A percentile compares a stretch with the other conserved stretches of the same genome.
Evolutionary conservation across 768 basidiomycete species (phyloP).

Genomic region (Hericium alpestre): DNA sequence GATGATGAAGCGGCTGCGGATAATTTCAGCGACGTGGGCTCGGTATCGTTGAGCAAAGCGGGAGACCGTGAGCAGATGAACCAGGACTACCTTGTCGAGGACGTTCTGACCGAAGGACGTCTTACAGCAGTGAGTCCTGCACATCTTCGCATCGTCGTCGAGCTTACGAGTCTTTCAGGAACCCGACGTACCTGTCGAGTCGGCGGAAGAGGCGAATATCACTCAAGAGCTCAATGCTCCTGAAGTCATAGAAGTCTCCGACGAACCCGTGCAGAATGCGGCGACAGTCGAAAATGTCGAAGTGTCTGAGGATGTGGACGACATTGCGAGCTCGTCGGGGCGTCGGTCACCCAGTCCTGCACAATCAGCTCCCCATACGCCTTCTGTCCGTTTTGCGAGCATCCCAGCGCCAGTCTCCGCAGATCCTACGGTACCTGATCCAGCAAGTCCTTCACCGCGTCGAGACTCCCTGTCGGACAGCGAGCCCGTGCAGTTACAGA

Average conservation of each 20-base stretch:
- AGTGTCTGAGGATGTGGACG: too few species aligned
- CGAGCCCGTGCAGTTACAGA: background rate
- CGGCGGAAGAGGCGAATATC: background rate
- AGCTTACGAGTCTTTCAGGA: background rate
- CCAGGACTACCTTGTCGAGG: background rate
- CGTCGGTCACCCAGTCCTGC: too few species aligned
- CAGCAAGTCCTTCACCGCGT: background rate
- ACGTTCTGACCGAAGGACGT: background rate
- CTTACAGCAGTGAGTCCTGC: background rate
- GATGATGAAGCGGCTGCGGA: background rate
- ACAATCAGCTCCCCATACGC: background rate
- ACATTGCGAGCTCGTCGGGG: too few species aligned
- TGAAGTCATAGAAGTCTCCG: background rate
- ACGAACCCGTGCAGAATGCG: background rate
- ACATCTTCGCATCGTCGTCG: too few species aligned
- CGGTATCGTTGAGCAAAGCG: background rate
- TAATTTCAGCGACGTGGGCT: background rate
- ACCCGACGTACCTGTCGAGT: background rate
- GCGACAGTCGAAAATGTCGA: background rate
- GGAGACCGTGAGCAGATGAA: background rate
- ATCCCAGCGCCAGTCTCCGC: conserved; percentile 12
- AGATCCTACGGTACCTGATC: conserved; percentile 14
- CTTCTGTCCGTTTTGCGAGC: background rate
- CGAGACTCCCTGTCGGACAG: background rate
- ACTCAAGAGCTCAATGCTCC: background rate